Evolutionary conservation across 768 basidiomycete species (phyloP), one percentile per base, ranked within the genome.

Genomic region (Podaxis sp.): DNA sequence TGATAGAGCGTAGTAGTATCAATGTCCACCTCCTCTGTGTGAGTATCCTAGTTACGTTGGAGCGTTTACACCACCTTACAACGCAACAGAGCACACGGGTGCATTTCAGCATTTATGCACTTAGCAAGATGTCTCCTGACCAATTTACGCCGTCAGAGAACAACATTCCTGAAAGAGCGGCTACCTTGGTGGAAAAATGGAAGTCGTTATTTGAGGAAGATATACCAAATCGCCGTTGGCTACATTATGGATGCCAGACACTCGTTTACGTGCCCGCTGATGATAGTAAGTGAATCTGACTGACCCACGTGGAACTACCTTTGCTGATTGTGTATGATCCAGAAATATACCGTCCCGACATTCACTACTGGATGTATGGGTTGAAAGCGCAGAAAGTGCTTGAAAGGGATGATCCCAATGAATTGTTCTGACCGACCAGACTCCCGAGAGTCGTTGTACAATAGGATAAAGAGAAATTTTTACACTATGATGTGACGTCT

Each of bases 131-230:
- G 42, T 32, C 54, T 28, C 28, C 54, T 13, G 61, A 63, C 5
- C 50, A 61, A 51, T 62, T 62, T 25, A 50, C 60, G 16, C 57
- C 61, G 36, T 40, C 46, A 21, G 38, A 51, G 23, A 32, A 55
- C n/a, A 35, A 56, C n/a, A 61, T 64, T 21, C 55, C 59, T 14
- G 37, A 58, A 27, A 59, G 64, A 4, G 63, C 66, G 16, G 18
- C 35, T 13, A 51, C 25, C 1, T 61, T 69, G 3, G 44, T 64
- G 18, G 57, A 66, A 1, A 66, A 64, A 62, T 69, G 68, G 68
- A 48, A 57, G 7, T 61, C 58, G 4, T 47, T 65, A 11, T 61
- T 69, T 27, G 50, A 59, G 11, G 35, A 55, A 37, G 58, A 62
- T 42, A 44, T 65, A 5, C 54, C 44, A 4, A 57, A 61, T 54